phyloP scores from a whole-genome alignment of 2,329 filamentous ascomycete species.

The Neonectria magnoliae region DNA sequence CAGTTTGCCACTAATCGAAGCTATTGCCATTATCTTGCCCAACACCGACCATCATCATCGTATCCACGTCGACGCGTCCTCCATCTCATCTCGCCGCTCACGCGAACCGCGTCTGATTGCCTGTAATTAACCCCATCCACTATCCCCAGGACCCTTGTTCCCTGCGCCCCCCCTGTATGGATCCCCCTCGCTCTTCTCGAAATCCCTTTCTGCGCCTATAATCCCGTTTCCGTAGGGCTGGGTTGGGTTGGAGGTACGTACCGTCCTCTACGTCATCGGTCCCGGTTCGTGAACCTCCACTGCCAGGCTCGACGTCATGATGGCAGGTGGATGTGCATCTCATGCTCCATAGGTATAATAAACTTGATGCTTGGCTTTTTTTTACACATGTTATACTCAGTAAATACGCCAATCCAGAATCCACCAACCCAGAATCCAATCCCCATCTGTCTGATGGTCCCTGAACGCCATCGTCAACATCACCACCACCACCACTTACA shows the following conservation, averaged over 20 bases:
- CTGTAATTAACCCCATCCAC: neutral
- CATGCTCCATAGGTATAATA: neutral
- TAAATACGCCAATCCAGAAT: too few species aligned
- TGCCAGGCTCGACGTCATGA: neutral
- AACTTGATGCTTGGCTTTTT: neutral
- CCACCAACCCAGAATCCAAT: too few species aligned
- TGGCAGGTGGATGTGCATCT: neutral
- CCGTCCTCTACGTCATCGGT: neutral
- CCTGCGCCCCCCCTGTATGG: neutral
- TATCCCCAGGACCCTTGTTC: neutral
- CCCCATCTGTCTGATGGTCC: too few species aligned
- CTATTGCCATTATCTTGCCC: too few species aligned
- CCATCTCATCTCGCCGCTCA: too few species aligned
- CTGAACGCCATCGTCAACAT: slow-evolving; percentile 5
- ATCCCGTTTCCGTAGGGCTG: neutral
- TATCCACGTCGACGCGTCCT: too few species aligned
- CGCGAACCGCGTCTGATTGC: neutral
- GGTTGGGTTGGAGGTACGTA: neutral
- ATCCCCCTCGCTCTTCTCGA: neutral
- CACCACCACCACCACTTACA: slow-evolving; percentile 1
- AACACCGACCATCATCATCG: too few species aligned
- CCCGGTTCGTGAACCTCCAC: slow-evolving; percentile 10
- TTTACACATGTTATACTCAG: too few species aligned
- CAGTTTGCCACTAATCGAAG: too few species aligned
- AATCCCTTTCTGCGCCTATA: neutral